Conservation (phyloP, 345 rosid genomes). For the Eutrema japonicum region DNA sequence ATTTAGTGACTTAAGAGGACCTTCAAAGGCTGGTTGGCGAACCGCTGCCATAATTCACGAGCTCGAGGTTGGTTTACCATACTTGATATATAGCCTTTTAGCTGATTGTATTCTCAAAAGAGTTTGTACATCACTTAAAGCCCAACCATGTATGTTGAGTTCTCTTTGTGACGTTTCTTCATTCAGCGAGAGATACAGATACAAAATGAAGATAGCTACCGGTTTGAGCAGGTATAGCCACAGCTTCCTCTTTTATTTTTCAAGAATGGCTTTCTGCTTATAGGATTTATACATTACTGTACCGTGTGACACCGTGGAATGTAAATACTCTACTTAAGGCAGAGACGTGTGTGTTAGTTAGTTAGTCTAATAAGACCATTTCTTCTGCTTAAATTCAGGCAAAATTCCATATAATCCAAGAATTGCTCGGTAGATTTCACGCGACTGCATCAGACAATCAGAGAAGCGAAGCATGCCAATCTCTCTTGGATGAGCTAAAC, state of each 20-base stretch:
- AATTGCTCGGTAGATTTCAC: conserved; percentile 84
- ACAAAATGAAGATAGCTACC: conserved; percentile 76
- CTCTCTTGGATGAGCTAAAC: conserved; percentile 74
- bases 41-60: conserved; percentile 97
- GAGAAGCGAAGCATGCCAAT: conserved; percentile 56
- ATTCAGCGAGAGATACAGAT: conserved; percentile 83
- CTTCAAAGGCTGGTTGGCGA: conserved; percentile 98
- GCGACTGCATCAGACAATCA: conserved; percentile 54
- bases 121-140: not conserved
- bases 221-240: conserved; percentile 82
- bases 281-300: not conserved
- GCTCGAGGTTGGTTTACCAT: conserved; percentile 65
- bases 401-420: conserved; percentile 91
- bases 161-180: conserved; percentile 21
- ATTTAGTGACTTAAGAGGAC: conserved; percentile 94
- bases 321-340: not conserved
- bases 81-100: not conserved
- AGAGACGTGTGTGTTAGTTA: conserved; percentile 8
- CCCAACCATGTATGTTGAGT: conserved; percentile 9
- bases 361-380: not conserved
- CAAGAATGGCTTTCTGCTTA: conserved; percentile 1
- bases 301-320: no score
- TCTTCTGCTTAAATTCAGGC: conserved; percentile 55
- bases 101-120: conserved; percentile 11
- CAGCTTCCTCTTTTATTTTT: not conserved